These are phyloP conservation scores for Cardamine occulta DNA, from an alignment of 345 rosid species.

Conservation along the genomic window DNA sequence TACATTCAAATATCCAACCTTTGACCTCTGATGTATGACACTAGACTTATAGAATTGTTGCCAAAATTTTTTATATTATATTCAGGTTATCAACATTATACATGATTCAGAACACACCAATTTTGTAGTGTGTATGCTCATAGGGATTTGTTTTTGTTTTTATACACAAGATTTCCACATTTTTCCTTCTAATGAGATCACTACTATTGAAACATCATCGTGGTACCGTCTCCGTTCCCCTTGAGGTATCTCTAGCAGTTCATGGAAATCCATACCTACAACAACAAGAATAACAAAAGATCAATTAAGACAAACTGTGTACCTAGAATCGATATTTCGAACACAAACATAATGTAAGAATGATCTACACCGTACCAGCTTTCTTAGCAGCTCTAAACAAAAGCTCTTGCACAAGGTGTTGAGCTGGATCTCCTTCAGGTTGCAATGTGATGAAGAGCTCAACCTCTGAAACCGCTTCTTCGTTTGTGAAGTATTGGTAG, in stretches of 20 bases:
- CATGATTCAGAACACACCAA: slow-evolving; percentile 24
- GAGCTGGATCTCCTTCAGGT: slow-evolving; percentile 98
- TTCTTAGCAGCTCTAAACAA: slow-evolving; percentile 90
- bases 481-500: slow-evolving; percentile 87
- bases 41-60: neutral
- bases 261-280: slow-evolving; percentile 91
- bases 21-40: slow-evolving; percentile 31
- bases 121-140: slow-evolving; percentile 18
- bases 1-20: slow-evolving; percentile 25
- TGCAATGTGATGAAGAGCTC: slow-evolving; percentile 80
- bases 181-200: slow-evolving; percentile 90
- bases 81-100: slow-evolving; percentile 32
- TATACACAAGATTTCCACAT: slow-evolving; percentile 98
- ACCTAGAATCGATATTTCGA: neutral
- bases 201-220: slow-evolving; percentile 86
- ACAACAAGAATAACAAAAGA: slow-evolving; percentile 2
- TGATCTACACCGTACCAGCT: slow-evolving; percentile 60
- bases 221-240: slow-evolving; percentile 93
- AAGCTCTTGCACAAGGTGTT: slow-evolving; percentile 84
- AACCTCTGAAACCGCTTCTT: slow-evolving; percentile 83
- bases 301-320: neutral
- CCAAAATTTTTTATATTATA: slow-evolving; percentile 24
- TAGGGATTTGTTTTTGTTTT: neutral
- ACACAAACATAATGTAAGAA: neutral
- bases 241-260: slow-evolving; percentile 85